Percentiles rank a stretch among this genome's conserved stretches.
phyloP scores from a whole-genome alignment of 202 grass and related monocot genomes.

The Bolboschoenoplectus hybrid region DNA sequence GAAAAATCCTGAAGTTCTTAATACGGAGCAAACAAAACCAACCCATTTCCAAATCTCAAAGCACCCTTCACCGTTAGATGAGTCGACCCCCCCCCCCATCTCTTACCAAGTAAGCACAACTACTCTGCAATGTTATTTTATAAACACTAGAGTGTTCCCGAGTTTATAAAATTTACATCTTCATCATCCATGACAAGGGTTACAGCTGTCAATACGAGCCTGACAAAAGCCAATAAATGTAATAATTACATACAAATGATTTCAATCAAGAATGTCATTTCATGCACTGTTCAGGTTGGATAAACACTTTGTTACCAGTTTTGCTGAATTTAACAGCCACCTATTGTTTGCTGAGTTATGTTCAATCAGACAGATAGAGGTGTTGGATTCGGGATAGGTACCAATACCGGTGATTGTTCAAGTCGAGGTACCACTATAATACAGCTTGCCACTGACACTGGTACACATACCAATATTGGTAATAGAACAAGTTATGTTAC shows the following conservation, averaged over 20 bases:
- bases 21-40: background rate
- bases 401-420: background rate
- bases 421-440: background rate
- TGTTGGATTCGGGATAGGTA: background rate
- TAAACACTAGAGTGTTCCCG: constrained; percentile 58
- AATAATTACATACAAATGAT: constrained; percentile 32
- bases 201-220: constrained; percentile 76
- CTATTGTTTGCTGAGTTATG: background rate
- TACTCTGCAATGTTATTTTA: constrained; percentile 29
- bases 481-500: background rate
- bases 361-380: background rate
- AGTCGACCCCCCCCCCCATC: background rate
- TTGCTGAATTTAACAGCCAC: background rate
- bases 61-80: background rate
- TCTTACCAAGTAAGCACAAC: background rate
- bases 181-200: constrained; percentile 67
- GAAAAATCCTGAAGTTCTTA: background rate
- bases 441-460: background rate
- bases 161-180: constrained; percentile 56
- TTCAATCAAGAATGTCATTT: constrained; percentile 22
- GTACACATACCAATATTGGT: background rate
- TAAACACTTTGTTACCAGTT: background rate
- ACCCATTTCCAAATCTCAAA: background rate
- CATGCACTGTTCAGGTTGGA: background rate
- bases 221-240: constrained; percentile 39